phyloP scores from a whole-genome alignment of 495 filamentous ascomycete species.

The Durotheca rogersii region DNA sequence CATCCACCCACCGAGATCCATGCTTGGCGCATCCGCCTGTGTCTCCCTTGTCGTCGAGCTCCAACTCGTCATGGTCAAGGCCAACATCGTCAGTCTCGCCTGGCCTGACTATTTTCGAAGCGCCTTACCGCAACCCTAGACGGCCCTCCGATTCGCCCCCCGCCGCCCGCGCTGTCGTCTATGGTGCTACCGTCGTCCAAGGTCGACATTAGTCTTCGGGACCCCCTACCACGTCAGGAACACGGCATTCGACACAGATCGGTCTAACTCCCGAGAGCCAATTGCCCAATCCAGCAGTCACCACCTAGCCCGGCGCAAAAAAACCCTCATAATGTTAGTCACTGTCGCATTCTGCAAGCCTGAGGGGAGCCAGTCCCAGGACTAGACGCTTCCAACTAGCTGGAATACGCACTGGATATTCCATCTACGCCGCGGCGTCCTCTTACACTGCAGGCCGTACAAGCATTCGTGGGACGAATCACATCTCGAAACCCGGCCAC shows the following conservation, averaged over 20 bases:
- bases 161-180: neutral
- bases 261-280: slow-evolving; percentile 9
- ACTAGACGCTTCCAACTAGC: neutral
- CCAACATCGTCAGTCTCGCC: no score
- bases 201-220: slow-evolving; percentile 15
- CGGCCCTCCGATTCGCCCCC: neutral
- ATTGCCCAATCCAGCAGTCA: slow-evolving; percentile 17
- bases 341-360: slow-evolving; percentile 7
- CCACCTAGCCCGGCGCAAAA: slow-evolving; percentile 9
- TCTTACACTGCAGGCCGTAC: neutral
- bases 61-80: no score
- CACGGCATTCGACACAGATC: slow-evolving; percentile 14
- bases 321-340: slow-evolving; percentile 13
- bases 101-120: neutral
- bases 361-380: neutral
- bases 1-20: slow-evolving; percentile 23
- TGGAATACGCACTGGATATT: neutral
- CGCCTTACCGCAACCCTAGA: slow-evolving; percentile 9
- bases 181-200: slow-evolving; percentile 3
- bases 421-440: neutral
- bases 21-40: slow-evolving; percentile 18
- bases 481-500: neutral
- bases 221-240: slow-evolving; percentile 10
- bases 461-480: neutral
- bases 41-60: slow-evolving; percentile 19